Evolutionary conservation across 371 early-diverging fungal species (phyloP).

Genomic region (Actinomortierella wolfii): DNA sequence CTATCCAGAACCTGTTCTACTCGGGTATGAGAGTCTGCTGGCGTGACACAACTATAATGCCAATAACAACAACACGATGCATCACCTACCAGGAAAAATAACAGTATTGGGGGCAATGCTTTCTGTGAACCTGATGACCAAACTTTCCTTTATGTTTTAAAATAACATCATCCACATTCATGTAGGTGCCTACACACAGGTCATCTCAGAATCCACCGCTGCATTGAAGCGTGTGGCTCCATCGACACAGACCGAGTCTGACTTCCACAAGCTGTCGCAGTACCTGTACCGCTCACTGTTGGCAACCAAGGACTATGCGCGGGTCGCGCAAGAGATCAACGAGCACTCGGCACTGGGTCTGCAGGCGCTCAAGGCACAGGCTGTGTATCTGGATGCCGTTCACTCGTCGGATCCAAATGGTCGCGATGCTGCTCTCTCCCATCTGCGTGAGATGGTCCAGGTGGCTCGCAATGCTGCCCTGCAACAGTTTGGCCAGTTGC

Average conservation of each 20-base stretch:
- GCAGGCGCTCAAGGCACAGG: constrained; percentile 44
- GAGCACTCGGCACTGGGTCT: constrained; percentile 28
- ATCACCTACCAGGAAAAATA: background rate
- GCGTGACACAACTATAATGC: too few species aligned
- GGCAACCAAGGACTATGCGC: constrained; percentile 39
- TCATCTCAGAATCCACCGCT: constrained; percentile 27
- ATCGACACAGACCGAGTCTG: constrained; percentile 14
- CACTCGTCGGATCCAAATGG: constrained; percentile 36
- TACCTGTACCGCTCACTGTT: constrained; percentile 36
- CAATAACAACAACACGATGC: background rate
- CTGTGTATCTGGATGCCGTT: constrained; percentile 43
- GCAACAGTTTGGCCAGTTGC: too few species aligned
- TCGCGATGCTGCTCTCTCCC: constrained; percentile 35
- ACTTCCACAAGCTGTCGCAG: constrained; percentile 41
- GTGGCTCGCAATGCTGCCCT: too few species aligned
- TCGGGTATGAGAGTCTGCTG: constrained; percentile 18
- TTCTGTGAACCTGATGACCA: background rate
- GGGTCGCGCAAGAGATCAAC: constrained; percentile 44
- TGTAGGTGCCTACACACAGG: constrained; percentile 41
- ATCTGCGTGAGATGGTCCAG: constrained; percentile 31
- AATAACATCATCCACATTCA: background rate
- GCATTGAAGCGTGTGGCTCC: constrained; percentile 20
- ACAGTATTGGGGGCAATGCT: background rate
- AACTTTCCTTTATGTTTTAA: background rate
- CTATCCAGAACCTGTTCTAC: constrained; percentile 44